Conservation (phyloP, 768 basidiomycete species). For the Mycena haematopus region DNA sequence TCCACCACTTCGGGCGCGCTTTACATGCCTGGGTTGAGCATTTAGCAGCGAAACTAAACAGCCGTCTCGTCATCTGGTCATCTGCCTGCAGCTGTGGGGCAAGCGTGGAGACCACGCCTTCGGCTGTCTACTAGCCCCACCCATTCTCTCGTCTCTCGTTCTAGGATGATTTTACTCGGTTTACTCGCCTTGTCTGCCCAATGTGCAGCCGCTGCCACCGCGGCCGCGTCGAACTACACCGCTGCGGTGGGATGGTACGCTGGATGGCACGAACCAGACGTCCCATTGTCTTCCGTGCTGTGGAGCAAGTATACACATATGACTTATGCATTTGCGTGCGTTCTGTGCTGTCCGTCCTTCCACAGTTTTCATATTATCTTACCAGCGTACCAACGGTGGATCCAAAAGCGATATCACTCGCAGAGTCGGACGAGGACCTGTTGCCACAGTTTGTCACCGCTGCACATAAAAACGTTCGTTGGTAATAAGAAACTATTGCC, state of each 20-base stretch:
- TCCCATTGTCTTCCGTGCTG: constrained; percentile 58
- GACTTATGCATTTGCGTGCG: constrained; percentile 76
- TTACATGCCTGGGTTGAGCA: neutral
- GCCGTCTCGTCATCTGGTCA: constrained; percentile 5
- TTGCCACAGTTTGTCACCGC: constrained; percentile 63
- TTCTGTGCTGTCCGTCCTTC: constrained; percentile 25
- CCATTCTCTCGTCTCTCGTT: constrained; percentile 2
- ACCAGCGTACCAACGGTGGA: constrained; percentile 46
- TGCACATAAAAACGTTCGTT: constrained; percentile 53
- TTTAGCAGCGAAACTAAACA: neutral
- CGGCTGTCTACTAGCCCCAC: neutral
- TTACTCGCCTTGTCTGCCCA: constrained; percentile 16
- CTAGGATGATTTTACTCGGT: constrained; percentile 22
- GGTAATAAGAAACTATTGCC: constrained; percentile 20
- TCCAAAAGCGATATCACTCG: constrained; percentile 42
- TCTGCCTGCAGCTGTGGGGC: constrained; percentile 18
- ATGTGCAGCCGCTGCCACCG: constrained; percentile 11
- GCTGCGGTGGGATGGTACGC: constrained; percentile 71
- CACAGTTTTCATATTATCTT: neutral
- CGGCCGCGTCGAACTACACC: constrained; percentile 26
- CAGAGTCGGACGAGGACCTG: constrained; percentile 53
- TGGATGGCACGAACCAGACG: constrained; percentile 64
- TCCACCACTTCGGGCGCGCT: neutral
- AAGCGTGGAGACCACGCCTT: constrained; percentile 25
- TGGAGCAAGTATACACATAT: constrained; percentile 75